Evolutionary conservation across 2,329 filamentous ascomycete genomes (phyloP), one percentile per base, ranked within the genome.

Genomic region (Stachybotrys chartarum): DNA sequence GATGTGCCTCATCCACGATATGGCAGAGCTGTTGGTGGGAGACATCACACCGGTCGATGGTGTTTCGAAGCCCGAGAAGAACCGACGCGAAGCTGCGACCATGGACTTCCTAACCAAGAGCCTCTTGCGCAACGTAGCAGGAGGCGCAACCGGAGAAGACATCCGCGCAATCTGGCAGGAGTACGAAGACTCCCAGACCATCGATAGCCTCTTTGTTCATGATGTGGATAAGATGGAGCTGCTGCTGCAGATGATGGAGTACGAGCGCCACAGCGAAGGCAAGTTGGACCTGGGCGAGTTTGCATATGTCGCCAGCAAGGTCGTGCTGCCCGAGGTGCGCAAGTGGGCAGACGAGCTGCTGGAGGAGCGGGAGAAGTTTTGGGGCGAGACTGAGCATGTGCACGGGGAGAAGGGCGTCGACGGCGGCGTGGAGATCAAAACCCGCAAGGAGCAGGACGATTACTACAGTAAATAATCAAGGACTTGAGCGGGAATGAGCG

Each of bases 201-300:
- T 86, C 14, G 93, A 99, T 69, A 90, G 88, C 62, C 79, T 86
- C 58, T 97, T 93, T 60, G 94, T 99, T 48, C 94, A 99, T 70
- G 94, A 99, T 70, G 84, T 99, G 57, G 94, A 99, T 74, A 97
- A 97, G 84, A 85, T 99, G 71, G 94, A 99, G 75, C 77, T 99
- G 61, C 74, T 99, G 58, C 75, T 96, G 66, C 94, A 99, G 76
- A 97, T 97, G 89, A 77, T 96, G 32, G 94, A 99, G 72, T 99
- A 99, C 67, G 94, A 99, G 81, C 86, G 88, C 64, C 75, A 79
- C 12, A 78, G 83, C 52, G 73, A 85, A 55, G 83, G 83, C 31
- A 73, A 75, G 59, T 70, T 91, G 45, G 91, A 97, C 70, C 75
- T 99, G 52, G 84, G 87, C 53, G 94, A 99, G 75, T 97, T 99